Evolutionary conservation across 768 basidiomycete species (phyloP).

Genomic region (Pulveroboletus sp.): DNA sequence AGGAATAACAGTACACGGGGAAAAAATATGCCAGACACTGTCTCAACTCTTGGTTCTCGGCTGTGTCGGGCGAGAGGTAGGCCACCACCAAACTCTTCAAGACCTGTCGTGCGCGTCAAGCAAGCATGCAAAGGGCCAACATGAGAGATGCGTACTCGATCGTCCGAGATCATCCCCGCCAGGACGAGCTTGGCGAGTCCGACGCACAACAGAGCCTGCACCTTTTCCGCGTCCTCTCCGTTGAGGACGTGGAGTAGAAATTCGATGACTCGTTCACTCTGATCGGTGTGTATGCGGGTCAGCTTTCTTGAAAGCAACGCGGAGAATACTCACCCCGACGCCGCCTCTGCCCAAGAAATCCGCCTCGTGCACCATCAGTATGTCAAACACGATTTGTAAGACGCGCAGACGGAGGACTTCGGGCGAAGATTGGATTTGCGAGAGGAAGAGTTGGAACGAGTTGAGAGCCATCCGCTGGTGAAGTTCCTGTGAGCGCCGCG

Average conservation of each 20-base stretch:
- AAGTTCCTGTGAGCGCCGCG: neutral
- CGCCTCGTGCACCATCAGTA: constrained; percentile 78
- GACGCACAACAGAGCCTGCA: constrained; percentile 68
- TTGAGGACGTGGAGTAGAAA: constrained; percentile 55
- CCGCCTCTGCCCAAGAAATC: constrained; percentile 51
- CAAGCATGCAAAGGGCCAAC: neutral
- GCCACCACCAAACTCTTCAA: constrained; percentile 47
- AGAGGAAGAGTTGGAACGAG: constrained; percentile 77
- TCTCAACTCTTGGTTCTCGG: constrained; percentile 74
- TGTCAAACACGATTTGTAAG: constrained; percentile 81
- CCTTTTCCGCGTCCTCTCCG: constrained; percentile 53
- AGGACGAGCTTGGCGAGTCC: constrained; percentile 87
- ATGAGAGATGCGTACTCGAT: constrained; percentile 45
- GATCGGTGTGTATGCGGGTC: neutral
- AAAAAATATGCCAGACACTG: constrained; percentile 88
- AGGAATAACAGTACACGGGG: constrained; percentile 83
- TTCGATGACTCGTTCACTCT: constrained; percentile 61
- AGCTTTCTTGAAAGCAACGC: neutral
- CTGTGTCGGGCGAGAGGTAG: constrained; percentile 79
- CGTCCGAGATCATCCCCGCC: constrained; percentile 68
- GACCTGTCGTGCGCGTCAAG: constrained; percentile 31
- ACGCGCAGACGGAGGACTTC: constrained; percentile 63
- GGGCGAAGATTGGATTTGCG: constrained; percentile 64
- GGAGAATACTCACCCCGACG: constrained; percentile 27
- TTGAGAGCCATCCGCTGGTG: constrained; percentile 33